Evolutionary conservation across 2,329 filamentous ascomycete genomes (phyloP).

Genomic region (Fusarium sp.): DNA sequence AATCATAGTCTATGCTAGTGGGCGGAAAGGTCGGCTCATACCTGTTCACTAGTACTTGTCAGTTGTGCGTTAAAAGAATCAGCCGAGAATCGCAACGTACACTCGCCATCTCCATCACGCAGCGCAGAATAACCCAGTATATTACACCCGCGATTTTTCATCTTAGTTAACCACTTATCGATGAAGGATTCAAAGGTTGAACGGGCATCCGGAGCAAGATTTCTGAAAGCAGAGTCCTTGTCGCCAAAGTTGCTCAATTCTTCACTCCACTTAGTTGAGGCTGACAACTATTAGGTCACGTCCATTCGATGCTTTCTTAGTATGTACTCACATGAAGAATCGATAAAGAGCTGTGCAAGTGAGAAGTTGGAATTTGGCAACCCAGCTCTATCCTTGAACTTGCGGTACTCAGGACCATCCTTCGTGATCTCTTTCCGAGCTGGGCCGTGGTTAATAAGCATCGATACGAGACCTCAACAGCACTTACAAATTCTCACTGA

Average conservation of each 20-base stretch:
- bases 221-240: too few relatives aligned
- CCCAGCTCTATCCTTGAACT: too few relatives aligned
- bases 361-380: too few relatives aligned
- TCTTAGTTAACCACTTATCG: not conserved
- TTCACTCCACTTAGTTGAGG: too few relatives aligned
- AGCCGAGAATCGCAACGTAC: not conserved
- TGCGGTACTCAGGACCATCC: too few relatives aligned
- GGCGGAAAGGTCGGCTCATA: not conserved
- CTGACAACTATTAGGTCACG: too few relatives aligned
- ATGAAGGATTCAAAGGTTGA: not conserved
- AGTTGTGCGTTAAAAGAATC: not conserved
- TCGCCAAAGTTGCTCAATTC: too few relatives aligned
- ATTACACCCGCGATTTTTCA: not conserved
- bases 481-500: not conserved
- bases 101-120: not conserved
- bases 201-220: not conserved
- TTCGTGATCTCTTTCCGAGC: too few relatives aligned
- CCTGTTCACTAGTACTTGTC: not conserved
- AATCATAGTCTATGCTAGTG: not conserved
- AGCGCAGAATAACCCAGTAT: not conserved
- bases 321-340: too few relatives aligned
- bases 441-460: too few relatives aligned
- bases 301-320: too few relatives aligned
- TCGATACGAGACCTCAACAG: not conserved
- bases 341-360: too few relatives aligned